Evolutionary conservation across 805 yeast genomes (phyloP).

Genomic region (Candida arabinofermentans): DNA sequence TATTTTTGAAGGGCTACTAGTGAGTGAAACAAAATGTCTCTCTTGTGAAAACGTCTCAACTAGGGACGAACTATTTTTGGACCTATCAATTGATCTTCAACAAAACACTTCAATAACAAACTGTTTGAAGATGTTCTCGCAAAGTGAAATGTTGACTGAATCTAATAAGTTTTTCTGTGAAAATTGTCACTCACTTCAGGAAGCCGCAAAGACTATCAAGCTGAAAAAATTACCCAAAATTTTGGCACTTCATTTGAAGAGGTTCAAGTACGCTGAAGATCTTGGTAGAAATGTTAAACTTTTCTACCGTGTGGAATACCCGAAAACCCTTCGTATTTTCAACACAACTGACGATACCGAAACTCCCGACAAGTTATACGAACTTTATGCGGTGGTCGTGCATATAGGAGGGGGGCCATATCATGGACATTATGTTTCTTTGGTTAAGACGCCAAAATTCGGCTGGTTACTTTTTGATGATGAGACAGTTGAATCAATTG

Average conservation of each 20-base stretch:
- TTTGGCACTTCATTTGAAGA: conserved; percentile 78
- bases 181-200: conserved; percentile 83
- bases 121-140: conserved; percentile 76
- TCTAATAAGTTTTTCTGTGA: conserved; percentile 93
- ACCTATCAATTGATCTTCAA: conserved; percentile 79
- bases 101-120: conserved; percentile 71
- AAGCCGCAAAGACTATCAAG: conserved; percentile 87
- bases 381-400: conserved; percentile 80
- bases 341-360: conserved; percentile 58
- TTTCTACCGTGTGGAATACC: conserved; percentile 80
- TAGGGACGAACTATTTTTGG: conserved; percentile 82
- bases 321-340: conserved; percentile 64
- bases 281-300: conserved; percentile 79
- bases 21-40: conserved; percentile 85
- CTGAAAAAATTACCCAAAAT: conserved; percentile 73
- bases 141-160: conserved; percentile 79
- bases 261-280: conserved; percentile 88
- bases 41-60: conserved; percentile 81
- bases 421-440: conserved; percentile 92
- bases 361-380: conserved; percentile 60
- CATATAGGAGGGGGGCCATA: conserved; percentile 98
- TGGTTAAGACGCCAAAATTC: conserved; percentile 69
- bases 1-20: conserved; percentile 78
- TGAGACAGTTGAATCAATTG: conserved; percentile 87
- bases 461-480: conserved; percentile 96